Conservation (phyloP, 1,139 yeast genomes). For the Candida tropicalis region DNA sequence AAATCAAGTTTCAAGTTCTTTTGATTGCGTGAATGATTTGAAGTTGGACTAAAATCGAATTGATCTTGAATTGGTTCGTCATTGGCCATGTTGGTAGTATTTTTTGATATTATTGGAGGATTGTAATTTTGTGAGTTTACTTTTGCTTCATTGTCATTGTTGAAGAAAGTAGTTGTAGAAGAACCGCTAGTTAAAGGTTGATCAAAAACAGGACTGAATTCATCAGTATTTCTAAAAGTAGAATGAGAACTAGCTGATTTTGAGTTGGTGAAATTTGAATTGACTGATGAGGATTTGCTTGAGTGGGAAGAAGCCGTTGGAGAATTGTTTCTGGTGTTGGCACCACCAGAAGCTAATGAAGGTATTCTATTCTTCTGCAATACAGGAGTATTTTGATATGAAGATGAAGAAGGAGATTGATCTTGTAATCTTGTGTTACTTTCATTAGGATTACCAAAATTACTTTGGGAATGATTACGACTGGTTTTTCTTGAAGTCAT, state of each 20-base stretch:
- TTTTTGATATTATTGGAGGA: background rate
- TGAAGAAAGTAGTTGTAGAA: conserved; percentile 6
- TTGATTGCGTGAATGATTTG: conserved; percentile 25
- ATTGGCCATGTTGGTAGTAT: conserved; percentile 2
- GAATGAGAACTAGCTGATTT: conserved; percentile 12
- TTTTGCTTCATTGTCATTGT: background rate
- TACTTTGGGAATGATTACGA: background rate
- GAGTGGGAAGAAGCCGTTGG: conserved; percentile 10
- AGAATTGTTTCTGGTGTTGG: background rate
- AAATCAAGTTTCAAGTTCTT: conserved; percentile 36
- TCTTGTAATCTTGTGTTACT: background rate
- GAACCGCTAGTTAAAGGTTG: conserved; percentile 8
- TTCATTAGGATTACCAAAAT: background rate
- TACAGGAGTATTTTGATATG: background rate
- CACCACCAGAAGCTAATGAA: background rate
- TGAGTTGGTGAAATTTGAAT: conserved; percentile 11
- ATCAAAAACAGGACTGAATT: conserved; percentile 5
- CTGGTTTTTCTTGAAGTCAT: background rate
- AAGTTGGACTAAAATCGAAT: conserved; percentile 9
- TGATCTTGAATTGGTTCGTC: background rate
- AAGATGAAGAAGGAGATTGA: background rate
- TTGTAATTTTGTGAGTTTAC: background rate
- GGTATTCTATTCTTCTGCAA: background rate
- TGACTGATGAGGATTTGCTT: conserved; percentile 12
- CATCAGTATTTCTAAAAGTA: conserved; percentile 11